Evolutionary conservation across 1,139 yeast genomes (phyloP).

Genomic region (Hemisphaericaspora subhashii): DNA sequence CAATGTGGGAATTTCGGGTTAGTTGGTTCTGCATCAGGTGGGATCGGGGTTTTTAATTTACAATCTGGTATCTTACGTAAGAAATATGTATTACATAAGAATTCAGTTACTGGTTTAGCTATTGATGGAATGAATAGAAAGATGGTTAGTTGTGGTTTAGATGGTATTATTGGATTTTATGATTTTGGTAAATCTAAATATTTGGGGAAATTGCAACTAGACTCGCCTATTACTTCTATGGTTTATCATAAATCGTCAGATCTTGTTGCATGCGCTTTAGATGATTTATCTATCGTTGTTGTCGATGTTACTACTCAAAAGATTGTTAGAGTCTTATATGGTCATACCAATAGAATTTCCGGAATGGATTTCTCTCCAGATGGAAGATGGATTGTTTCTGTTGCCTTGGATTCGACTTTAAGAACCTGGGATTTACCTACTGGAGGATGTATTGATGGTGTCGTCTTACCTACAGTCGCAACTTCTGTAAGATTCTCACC

Average conservation of each 20-base stretch:
- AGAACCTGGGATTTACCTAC: slow-evolving; percentile 98
- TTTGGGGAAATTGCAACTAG: slow-evolving; percentile 66
- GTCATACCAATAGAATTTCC: slow-evolving; percentile 88
- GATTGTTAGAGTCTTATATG: slow-evolving; percentile 84
- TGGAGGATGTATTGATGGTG: slow-evolving; percentile 95
- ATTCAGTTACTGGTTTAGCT: slow-evolving; percentile 78
- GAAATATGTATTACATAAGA: slow-evolving; percentile 65
- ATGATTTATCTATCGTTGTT: slow-evolving; percentile 81
- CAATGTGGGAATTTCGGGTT: slow-evolving; percentile 95
- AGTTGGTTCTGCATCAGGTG: slow-evolving; percentile 88
- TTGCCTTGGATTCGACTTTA: slow-evolving; percentile 81
- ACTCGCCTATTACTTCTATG: slow-evolving; percentile 76
- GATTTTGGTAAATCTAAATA: slow-evolving; percentile 74
- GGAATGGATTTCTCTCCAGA: slow-evolving; percentile 90
- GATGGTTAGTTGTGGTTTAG: slow-evolving; percentile 85
- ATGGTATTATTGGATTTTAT: slow-evolving; percentile 86
- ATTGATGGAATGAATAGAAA: slow-evolving; percentile 87
- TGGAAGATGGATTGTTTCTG: slow-evolving; percentile 92
- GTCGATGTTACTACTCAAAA: slow-evolving; percentile 80
- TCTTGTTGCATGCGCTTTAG: slow-evolving; percentile 80
- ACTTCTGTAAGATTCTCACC: slow-evolving; percentile 83
- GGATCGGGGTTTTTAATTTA: slow-evolving; percentile 84
- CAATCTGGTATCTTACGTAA: slow-evolving; percentile 85
- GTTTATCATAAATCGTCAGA: slow-evolving; percentile 81
- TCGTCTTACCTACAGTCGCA: slow-evolving; percentile 72